These are phyloP conservation scores for Epicoccum nigrum DNA, from an alignment of 2,329 filamentous ascomycete species.

Conservation along the genomic window DNA sequence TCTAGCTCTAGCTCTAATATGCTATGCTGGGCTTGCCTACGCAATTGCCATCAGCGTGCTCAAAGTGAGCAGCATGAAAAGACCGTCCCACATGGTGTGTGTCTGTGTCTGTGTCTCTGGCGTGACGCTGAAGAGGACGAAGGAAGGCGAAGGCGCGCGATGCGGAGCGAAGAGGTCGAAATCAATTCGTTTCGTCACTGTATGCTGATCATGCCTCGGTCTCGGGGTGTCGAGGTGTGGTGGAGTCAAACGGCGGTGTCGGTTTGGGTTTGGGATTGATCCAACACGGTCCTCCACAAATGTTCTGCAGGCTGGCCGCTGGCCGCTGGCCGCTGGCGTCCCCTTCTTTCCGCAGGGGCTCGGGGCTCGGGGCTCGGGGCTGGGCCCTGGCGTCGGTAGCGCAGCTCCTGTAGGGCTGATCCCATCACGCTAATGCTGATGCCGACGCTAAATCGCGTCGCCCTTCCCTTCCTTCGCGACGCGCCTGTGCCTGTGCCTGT, in stretches of 20 bases:
- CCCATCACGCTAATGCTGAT: constrained; percentile 18
- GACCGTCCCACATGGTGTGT: constrained; percentile 63
- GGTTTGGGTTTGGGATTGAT: constrained; percentile 6
- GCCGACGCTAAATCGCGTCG: constrained; percentile 10
- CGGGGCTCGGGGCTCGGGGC: constrained; percentile 16
- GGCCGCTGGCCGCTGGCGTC: too few species aligned
- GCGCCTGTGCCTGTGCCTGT: too few species aligned
- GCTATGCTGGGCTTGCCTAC: constrained; percentile 50
- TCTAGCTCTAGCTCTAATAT: neutral
- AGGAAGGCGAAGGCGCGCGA: constrained; percentile 21
- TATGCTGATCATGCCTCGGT: constrained; percentile 25
- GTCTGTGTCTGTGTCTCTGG: constrained; percentile 21
- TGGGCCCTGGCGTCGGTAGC: neutral
- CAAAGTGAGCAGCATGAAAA: constrained; percentile 68
- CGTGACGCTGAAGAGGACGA: constrained; percentile 8
- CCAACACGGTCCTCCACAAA: constrained; percentile 16
- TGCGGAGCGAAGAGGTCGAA: constrained; percentile 18
- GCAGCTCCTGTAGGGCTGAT: constrained; percentile 29
- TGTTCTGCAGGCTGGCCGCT: too few species aligned
- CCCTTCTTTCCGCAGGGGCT: neutral
- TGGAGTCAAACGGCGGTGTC: constrained; percentile 10
- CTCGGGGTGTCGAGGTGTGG: neutral
- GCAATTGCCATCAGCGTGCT: constrained; percentile 70
- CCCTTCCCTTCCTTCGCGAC: constrained; percentile 12
- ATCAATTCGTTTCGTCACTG: constrained; percentile 19